Percentiles rank a stretch among this genome's conserved stretches.
These are phyloP conservation scores for Onygenales sp. DNA, from an alignment of 2,329 filamentous ascomycete genomes.

Conservation along the genomic window DNA sequence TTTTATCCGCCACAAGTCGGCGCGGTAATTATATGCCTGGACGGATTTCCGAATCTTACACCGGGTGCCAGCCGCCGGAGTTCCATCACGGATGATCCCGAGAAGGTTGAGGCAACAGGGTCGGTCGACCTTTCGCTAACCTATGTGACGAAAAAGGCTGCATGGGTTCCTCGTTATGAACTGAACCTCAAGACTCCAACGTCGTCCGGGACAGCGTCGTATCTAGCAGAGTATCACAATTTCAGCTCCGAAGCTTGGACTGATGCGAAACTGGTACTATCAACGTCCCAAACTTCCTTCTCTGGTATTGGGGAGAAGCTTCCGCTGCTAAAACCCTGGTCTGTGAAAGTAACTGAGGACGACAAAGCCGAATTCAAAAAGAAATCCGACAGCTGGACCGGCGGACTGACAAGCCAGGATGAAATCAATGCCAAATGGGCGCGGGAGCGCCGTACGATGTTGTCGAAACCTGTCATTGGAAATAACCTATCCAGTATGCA, in stretches of 20 bases:
- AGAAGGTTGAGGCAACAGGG: constrained; percentile 6
- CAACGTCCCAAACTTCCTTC: constrained; percentile 53
- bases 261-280: constrained; percentile 51
- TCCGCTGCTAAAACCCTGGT: constrained; percentile 49
- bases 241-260: constrained; percentile 55
- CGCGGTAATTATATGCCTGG: constrained; percentile 27
- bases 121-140: constrained; percentile 39
- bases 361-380: constrained; percentile 11
- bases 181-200: constrained; percentile 49
- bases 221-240: constrained; percentile 55
- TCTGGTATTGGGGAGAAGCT: constrained; percentile 47
- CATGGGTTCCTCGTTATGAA: constrained; percentile 55
- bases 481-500: neutral
- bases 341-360: constrained; percentile 39
- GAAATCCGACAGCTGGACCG: constrained; percentile 12
- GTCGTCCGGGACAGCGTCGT: constrained; percentile 46
- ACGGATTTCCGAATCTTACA: constrained; percentile 21
- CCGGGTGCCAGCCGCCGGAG: constrained; percentile 17
- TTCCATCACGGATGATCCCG: constrained; percentile 16
- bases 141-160: constrained; percentile 50
- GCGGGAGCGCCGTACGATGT: neutral
- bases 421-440: constrained; percentile 7
- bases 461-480: no score
- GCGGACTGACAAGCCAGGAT: constrained; percentile 8
- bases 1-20: constrained; percentile 31